Evolutionary conservation across 1,284 basidiomycete genomes (phyloP), one percentile per base, ranked within the genome.

Genomic region (Bondarzewia mesenterica): DNA sequence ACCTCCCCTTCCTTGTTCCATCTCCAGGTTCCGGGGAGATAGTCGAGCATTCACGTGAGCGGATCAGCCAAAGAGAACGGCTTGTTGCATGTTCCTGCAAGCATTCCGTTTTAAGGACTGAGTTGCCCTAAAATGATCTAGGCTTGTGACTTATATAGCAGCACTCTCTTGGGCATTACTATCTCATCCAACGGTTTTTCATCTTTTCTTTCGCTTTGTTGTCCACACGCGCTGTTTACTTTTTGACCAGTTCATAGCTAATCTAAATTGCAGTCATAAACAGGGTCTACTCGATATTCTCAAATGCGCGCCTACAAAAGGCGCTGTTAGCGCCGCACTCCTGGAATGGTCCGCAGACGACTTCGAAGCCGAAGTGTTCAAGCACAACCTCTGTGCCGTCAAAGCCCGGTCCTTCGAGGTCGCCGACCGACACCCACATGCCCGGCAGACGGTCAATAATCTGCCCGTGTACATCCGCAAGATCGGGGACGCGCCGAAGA

Each of bases 351-450:
- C 74, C 40, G 68, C 76, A 0, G 57, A 69, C 41, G 71, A 71
- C 2, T 75, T 83, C 49, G 80, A 83, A 60, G 68, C 68, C 0
- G 69, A 64, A 46, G 77, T 73, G 2, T 67, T 72, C 3, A 53
- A 59, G n/a, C 58, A 57, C 3, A 70, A 69, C 10, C 74, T 80
- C 70, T 78, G 77, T 47, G 77, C 72, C 1, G 75, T 74, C 4
- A 77, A 76, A 2, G 50, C 77, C 47, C 69, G 80, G 5, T 69
- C 74, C 0, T 76, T 74, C 47, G 64, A 64, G 4, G 63, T 74
- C 48, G 82, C 79, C 78, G 72, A 75, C 42, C 52, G 47, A 10
- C 73, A 76, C 47, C 70, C 73, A 0, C 78, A 81, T 14, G 75
- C 69, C 0, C 56, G 62, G 21, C 70, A 69, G 6, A 56, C 77